Evolutionary conservation across 805 yeast species (phyloP).

Genomic region (Cyberlindnera misumaiensis): DNA sequence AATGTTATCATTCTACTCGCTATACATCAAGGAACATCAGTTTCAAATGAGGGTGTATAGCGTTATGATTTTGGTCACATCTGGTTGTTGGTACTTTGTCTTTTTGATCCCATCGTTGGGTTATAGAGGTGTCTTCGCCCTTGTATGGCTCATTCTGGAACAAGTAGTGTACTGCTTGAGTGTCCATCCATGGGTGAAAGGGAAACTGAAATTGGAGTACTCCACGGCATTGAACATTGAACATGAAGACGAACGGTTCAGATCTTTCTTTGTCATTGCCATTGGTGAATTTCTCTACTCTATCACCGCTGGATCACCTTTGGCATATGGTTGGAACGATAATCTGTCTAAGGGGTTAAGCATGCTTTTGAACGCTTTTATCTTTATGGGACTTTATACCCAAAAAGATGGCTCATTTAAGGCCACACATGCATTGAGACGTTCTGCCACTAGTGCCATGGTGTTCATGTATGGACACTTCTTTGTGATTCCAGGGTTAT

Average conservation of each 20-base stretch:
- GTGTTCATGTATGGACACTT: constrained; percentile 41
- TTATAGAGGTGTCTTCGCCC: constrained; percentile 39
- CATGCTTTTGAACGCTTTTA: constrained; percentile 40
- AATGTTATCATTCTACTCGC: constrained; percentile 30
- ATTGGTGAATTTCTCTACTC: constrained; percentile 57
- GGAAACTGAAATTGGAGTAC: constrained; percentile 35
- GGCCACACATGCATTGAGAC: constrained; percentile 50
- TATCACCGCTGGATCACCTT: constrained; percentile 42
- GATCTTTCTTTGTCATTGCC: constrained; percentile 55
- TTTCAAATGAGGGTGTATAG: constrained; percentile 40
- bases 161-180: constrained; percentile 28
- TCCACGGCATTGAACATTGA: constrained; percentile 61
- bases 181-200: constrained; percentile 40
- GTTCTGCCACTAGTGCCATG: constrained; percentile 39
- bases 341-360: constrained; percentile 43
- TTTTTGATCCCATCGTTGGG: constrained; percentile 37
- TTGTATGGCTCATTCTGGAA: constrained; percentile 37
- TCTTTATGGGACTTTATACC: constrained; percentile 46
- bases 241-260: constrained; percentile 57
- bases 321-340: constrained; percentile 35
- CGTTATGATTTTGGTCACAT: constrained; percentile 26
- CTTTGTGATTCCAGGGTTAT: constrained; percentile 43
- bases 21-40: constrained; percentile 43
- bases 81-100: constrained; percentile 43
- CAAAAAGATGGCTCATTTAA: constrained; percentile 42